Evolutionary conservation across 495 filamentous ascomycete genomes (phyloP).

Genomic region (Hyaloscypha bicolor): DNA sequence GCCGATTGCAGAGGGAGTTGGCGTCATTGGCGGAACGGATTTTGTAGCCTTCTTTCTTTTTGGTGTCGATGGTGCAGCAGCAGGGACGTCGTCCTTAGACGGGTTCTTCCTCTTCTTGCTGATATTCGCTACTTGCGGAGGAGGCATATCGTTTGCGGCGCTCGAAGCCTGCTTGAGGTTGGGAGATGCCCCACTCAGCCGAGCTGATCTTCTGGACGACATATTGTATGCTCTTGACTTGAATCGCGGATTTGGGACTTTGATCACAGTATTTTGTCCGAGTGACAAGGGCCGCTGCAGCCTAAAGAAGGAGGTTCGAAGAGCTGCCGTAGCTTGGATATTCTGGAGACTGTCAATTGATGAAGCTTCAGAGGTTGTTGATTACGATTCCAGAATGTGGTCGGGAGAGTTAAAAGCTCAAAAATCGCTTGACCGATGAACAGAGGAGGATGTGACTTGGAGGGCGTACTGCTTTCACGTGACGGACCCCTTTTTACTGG

Average conservation of each 20-base stretch:
- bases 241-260: neutral
- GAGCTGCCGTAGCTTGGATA: constrained; percentile 13
- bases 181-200: constrained; percentile 49
- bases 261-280: constrained; percentile 3
- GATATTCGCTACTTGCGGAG: constrained; percentile 23
- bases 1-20: constrained; percentile 27
- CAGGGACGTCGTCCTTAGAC: constrained; percentile 18
- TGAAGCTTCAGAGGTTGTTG: neutral
- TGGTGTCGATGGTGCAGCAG: constrained; percentile 27
- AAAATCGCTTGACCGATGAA: neutral
- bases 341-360: neutral
- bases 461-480: neutral
- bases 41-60: constrained; percentile 28
- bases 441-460: neutral
- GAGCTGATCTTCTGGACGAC: constrained; percentile 60
- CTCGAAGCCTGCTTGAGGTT: constrained; percentile 22
- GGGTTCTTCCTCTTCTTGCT: constrained; percentile 44
- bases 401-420: neutral
- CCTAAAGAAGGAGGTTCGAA: constrained; percentile 16
- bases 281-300: constrained; percentile 19
- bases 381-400: neutral
- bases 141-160: constrained; percentile 18
- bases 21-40: constrained; percentile 18
- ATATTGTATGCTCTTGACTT: constrained; percentile 37
- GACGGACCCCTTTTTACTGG: neutral